These are phyloP conservation scores for Penicillium egyptiacum DNA, from an alignment of 495 filamentous ascomycete genomes.

Conservation along the genomic window DNA sequence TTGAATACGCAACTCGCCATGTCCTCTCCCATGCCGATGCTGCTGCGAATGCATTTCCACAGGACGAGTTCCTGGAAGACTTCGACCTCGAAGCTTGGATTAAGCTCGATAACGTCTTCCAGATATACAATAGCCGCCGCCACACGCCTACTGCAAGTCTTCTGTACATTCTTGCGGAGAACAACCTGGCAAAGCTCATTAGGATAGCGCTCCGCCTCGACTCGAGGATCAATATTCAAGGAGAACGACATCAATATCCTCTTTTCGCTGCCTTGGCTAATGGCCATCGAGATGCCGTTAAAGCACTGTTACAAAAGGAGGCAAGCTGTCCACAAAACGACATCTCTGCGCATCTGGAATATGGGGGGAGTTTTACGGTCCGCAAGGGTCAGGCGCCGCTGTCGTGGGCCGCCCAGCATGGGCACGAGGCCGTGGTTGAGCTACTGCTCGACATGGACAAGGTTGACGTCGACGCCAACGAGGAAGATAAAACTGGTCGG, in stretches of 20 bases:
- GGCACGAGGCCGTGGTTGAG: too few relatives aligned
- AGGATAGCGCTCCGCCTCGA: conserved; percentile 18
- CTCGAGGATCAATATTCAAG: conserved; percentile 29
- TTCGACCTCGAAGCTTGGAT: conserved; percentile 42
- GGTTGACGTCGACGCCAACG: too few relatives aligned
- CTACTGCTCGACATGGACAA: too few relatives aligned
- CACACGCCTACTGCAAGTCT: conserved; percentile 38
- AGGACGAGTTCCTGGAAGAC: conserved; percentile 36
- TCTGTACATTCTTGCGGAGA: conserved; percentile 50
- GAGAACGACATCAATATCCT: conserved; percentile 41
- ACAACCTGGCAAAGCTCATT: conserved; percentile 41
- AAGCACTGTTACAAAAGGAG: conserved; percentile 25
- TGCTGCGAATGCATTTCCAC: conserved; percentile 34
- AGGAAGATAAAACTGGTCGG: too few relatives aligned
- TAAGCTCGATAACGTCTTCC: conserved; percentile 37
- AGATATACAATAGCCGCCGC: conserved; percentile 28
- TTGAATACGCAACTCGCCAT: conserved; percentile 45
- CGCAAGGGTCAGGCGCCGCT: too few relatives aligned
- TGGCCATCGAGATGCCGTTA: conserved; percentile 22
- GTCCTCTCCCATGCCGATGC: conserved; percentile 47
- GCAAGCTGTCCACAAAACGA: too few relatives aligned
- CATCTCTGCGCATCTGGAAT: too few relatives aligned
- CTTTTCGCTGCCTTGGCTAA: conserved; percentile 45
- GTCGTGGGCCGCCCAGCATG: too few relatives aligned
- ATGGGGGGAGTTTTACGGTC: too few relatives aligned